Base-by-base conservation (phyloP, 805 yeast species). In the Wickerhamiella sergipiensis region DNA sequence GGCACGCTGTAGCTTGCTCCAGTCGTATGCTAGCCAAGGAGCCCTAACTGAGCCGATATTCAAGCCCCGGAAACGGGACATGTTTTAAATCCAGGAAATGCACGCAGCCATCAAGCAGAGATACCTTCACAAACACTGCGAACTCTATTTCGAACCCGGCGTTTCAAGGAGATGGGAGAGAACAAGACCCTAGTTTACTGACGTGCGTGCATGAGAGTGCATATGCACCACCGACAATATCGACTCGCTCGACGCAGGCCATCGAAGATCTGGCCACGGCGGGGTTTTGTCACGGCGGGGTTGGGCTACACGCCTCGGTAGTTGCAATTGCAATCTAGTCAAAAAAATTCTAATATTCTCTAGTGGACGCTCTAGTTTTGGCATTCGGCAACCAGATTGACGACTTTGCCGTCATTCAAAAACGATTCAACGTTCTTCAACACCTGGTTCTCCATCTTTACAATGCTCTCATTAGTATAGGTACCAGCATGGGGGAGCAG, bases 381-480 rank as follows among this genome's bases (percentile, higher is more conserved):
- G 24, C 43, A 40, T 43, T 92, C 98, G 1, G 96, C 94, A n/a
- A 90, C 95, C 43, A 85, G 67, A 0, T 85, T 71, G 52, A 75
- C 64, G 7, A 90, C 85, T 63, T 78, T 80, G 7, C 95, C 95
- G 0, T 80, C 74, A 13, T 68, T 65, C 38, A 86, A 60, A 46
- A 69, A 80, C n/a, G 71, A 65, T 43, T 70, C 67, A 8, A 85
- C 78, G 65, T 90, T 92, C 31, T 74, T 73, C 24, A 85, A 79
- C 31, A 82, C 86, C 64, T 78, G 78, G 58, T 77, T 79, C 68
- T 89, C 96, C 95, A 92, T 85, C 58, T 76, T 75, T 57, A 72
- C 68, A 61, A 83, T 77, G 2, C 72, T 59, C 43, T 73, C 69
- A 6, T 49, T 54, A 10, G 72, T 60, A 52, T 66, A 67, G 18